Base-by-base conservation (phyloP, 2,329 filamentous ascomycete species). In the Cucurbitaria berberidis region DNA sequence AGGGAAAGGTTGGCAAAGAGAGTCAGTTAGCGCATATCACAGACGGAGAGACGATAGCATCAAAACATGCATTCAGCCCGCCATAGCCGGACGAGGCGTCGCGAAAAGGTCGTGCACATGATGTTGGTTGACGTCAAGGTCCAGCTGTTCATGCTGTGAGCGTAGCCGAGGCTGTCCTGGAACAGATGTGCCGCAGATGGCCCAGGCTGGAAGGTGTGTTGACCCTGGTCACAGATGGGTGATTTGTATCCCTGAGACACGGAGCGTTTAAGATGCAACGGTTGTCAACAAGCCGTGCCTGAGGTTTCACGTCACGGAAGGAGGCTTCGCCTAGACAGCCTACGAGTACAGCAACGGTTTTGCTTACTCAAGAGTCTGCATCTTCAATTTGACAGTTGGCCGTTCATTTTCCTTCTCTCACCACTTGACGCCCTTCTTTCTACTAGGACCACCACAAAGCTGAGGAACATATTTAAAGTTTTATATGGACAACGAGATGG, bases 181-280 rank as follows among this genome's bases (percentile, higher is more conserved):
- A 5, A 16, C n/a, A 19, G 30, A 8, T 19, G 15, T 38, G 40
- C 22, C 43, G 35, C 32, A 38, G 16, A 36, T 30, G n/a, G 36
- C 47, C 35, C 27, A 36, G 32, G 30, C 29, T n/a, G n/a, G n/a
- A n/a, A 22, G 32, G 39, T n/a, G 19, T 19, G 24, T 34, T 15
- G 27, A 51, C 8, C 5, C 38, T 18, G 38, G 15, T 34, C 30
- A 3, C 13, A 10, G 10, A 16, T 7, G 11, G 16, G 29, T 18
- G 51, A 53, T n/a, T 38, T 45, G 53, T 26, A 45, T 36, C 47
- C 29, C 24, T 57, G 63, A 63, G 63, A 66, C 63, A 35, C 26
- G 43, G 51, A 48, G 36, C 52, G 63, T 64, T 41, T 61, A 59
- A 56, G 51, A 39, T 48, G 46, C 36, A 24, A 45, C 51, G 41